These are phyloP conservation scores for Tagetes patula DNA, from an alignment of 129 eudicot species.

Conservation along the genomic window DNA sequence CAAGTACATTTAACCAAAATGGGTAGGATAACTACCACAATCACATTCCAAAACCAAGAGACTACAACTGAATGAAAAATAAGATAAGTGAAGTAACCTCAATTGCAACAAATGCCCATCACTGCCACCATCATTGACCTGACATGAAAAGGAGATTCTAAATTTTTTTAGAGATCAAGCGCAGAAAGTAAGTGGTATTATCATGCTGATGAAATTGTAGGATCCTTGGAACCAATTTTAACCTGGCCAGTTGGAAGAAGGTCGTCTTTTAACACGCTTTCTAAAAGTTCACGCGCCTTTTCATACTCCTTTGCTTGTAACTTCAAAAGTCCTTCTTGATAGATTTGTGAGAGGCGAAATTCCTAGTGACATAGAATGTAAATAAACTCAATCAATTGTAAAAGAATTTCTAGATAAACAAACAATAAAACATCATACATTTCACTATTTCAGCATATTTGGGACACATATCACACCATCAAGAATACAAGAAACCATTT, in stretches of 20 bases:
- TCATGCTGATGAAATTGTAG: neutral
- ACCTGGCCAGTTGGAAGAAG: slow-evolving; percentile 81
- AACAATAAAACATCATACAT: neutral
- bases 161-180: slow-evolving; percentile 13
- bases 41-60: slow-evolving; percentile 20
- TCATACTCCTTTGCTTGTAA: slow-evolving; percentile 78
- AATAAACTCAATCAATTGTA: slow-evolving; percentile 19
- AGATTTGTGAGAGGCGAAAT: slow-evolving; percentile 81
- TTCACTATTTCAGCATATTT: too few relatives aligned
- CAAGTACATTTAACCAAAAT: slow-evolving; percentile 1
- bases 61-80: slow-evolving; percentile 14
- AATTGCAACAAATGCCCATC: slow-evolving; percentile 91
- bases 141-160: slow-evolving; percentile 18
- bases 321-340: slow-evolving; percentile 87
- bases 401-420: neutral
- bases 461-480: slow-evolving; percentile 6
- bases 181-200: slow-evolving; percentile 10
- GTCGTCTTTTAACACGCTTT: slow-evolving; percentile 69
- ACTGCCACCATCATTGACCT: slow-evolving; percentile 74
- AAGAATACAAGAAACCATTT: too few relatives aligned
- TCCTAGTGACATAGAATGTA: slow-evolving; percentile 48
- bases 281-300: slow-evolving; percentile 85
- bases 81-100: slow-evolving; percentile 45
- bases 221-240: slow-evolving; percentile 3
- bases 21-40: slow-evolving; percentile 19